Percentiles rank a stretch among this genome's conserved stretches.
Evolutionary conservation across 495 filamentous ascomycete genomes (phyloP).

Genomic region (Podospora fimiseda): DNA sequence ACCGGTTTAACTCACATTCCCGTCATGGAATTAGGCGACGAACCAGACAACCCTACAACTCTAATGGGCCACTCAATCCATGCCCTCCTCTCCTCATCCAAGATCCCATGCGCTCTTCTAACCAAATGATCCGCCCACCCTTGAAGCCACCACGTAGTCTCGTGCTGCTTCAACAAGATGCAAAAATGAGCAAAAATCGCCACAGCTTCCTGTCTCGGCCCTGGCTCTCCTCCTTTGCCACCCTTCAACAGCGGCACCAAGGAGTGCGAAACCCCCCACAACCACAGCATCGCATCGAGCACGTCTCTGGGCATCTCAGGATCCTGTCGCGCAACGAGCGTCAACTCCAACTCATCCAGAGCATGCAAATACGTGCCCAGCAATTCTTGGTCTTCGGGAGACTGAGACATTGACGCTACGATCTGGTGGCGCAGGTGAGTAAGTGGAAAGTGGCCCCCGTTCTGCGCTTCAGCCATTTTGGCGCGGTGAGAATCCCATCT

Average conservation of each 20-base stretch:
- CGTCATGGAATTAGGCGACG: neutral
- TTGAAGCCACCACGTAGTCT: slow-evolving; percentile 31
- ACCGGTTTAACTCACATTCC: no score
- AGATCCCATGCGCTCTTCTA: slow-evolving; percentile 20
- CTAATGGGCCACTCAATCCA: slow-evolving; percentile 33
- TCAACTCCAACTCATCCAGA: slow-evolving; percentile 27
- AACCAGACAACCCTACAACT: slow-evolving; percentile 16
- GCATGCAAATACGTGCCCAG: slow-evolving; percentile 21
- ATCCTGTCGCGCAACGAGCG: slow-evolving; percentile 14
- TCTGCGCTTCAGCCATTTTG: slow-evolving; percentile 1
- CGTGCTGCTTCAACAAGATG: slow-evolving; percentile 25
- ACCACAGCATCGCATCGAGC: slow-evolving; percentile 34
- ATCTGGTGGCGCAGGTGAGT: slow-evolving; percentile 12
- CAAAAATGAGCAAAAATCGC: slow-evolving; percentile 32
- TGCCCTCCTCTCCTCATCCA: slow-evolving; percentile 25
- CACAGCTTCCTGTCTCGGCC: slow-evolving; percentile 27
- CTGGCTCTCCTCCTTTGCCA: neutral
- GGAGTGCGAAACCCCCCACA: slow-evolving; percentile 30
- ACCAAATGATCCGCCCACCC: slow-evolving; percentile 31
- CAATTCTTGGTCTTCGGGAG: slow-evolving; percentile 1
- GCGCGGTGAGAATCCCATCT: slow-evolving; percentile 20
- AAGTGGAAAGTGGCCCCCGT: slow-evolving; percentile 1
- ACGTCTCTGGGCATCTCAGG: slow-evolving; percentile 19
- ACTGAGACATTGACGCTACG: neutral
- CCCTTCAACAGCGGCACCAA: slow-evolving; percentile 26